A percentile compares a stretch with the other conserved stretches of the same genome.
phyloP scores from a whole-genome alignment of 2,329 filamentous ascomycete species.

The Thermothelomyces thermophilus region DNA sequence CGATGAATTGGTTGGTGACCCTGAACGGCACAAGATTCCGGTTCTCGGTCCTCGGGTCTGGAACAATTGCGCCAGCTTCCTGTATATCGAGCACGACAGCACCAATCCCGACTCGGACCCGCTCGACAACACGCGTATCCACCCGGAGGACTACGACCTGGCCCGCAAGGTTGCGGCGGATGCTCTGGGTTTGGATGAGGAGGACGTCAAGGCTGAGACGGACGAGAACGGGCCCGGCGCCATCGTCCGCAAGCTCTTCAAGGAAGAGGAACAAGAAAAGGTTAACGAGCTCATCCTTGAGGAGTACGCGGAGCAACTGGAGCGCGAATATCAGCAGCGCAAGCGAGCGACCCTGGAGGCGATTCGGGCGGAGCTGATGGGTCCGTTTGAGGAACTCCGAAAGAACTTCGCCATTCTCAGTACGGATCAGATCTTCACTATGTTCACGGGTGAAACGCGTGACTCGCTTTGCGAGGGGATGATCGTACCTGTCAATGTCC shows the following conservation, averaged over 20 bases:
- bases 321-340: constrained; percentile 85
- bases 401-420: constrained; percentile 66
- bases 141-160: constrained; percentile 97
- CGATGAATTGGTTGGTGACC: constrained; percentile 82
- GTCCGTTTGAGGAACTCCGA: constrained; percentile 89
- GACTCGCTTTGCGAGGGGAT: constrained; percentile 81
- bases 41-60: constrained; percentile 87
- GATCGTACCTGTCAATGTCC: constrained; percentile 85
- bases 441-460: constrained; percentile 89
- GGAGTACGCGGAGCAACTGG: constrained; percentile 92
- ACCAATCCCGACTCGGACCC: constrained; percentile 79
- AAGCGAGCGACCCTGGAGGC: constrained; percentile 95
- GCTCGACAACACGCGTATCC: constrained; percentile 91
- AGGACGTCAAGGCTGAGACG: constrained; percentile 91
- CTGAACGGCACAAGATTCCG: constrained; percentile 67
- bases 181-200: constrained; percentile 91
- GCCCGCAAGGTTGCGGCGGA: constrained; percentile 98
- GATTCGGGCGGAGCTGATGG: constrained; percentile 86
- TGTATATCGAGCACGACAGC: constrained; percentile 84
- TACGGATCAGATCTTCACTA: constrained; percentile 82
- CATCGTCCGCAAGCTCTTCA: constrained; percentile 90
- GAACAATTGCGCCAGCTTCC: constrained; percentile 94
- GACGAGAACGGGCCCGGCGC: constrained; percentile 85
- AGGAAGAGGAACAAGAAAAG: constrained; percentile 86
- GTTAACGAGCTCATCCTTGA: constrained; percentile 95